Percentiles rank a stretch among this genome's conserved stretches.
Evolutionary conservation across 139 green algal species (phyloP).

Genomic region (Axilococcus clingmanii): DNA sequence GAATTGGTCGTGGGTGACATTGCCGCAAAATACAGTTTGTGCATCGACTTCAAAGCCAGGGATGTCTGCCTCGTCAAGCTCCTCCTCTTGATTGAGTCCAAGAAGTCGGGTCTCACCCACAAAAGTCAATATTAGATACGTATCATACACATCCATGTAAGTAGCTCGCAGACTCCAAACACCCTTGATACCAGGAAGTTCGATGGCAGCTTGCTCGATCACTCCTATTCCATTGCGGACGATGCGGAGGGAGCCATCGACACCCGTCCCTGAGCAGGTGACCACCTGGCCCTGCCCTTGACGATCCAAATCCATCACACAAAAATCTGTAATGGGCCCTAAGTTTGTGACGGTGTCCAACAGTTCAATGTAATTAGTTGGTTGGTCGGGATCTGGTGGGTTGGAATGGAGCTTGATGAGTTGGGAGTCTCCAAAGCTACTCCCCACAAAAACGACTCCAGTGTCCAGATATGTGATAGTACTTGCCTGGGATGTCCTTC

Average conservation of each 20-base stretch:
- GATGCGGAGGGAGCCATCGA: slow-evolving; percentile 77
- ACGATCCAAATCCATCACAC: slow-evolving; percentile 86
- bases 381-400: slow-evolving; percentile 4
- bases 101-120: slow-evolving; percentile 78
- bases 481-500: slow-evolving; percentile 51
- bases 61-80: slow-evolving; percentile 71
- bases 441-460: slow-evolving; percentile 78
- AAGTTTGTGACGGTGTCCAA: slow-evolving; percentile 84
- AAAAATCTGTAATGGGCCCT: slow-evolving; percentile 92
- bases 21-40: slow-evolving; percentile 78
- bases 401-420: slow-evolving; percentile 45
- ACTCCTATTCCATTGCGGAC: slow-evolving; percentile 97
- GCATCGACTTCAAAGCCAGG: slow-evolving; percentile 63
- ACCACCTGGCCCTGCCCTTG: slow-evolving; percentile 95
- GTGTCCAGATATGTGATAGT: slow-evolving; percentile 89
- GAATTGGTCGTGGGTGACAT: slow-evolving; percentile 62
- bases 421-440: slow-evolving; percentile 59
- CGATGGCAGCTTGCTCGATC: slow-evolving; percentile 75
- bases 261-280: slow-evolving; percentile 66
- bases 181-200: slow-evolving; percentile 72
- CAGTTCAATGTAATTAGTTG: slow-evolving; percentile 56
- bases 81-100: slow-evolving; percentile 74
- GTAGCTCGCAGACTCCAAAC: slow-evolving; percentile 74
- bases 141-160: slow-evolving; percentile 57
- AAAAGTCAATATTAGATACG: slow-evolving; percentile 88